These are phyloP conservation scores for Ceratobasidium sp. DNA, from an alignment of 1,284 basidiomycete species.

Conservation along the genomic window DNA sequence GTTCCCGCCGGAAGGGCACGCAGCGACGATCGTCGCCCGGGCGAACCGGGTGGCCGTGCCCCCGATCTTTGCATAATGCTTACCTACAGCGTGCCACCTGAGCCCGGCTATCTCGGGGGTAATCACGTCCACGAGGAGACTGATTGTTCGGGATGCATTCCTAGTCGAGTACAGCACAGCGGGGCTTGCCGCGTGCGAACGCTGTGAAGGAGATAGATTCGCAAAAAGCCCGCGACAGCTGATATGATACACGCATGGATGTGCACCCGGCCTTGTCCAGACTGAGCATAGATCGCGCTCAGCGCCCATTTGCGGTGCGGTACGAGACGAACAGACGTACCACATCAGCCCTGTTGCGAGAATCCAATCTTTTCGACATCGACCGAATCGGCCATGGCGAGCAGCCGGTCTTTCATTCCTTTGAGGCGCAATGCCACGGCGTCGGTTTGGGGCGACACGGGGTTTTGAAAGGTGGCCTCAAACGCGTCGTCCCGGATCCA, in stretches of 20 bases:
- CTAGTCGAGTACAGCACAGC: background rate
- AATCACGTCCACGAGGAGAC: background rate
- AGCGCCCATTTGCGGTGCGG: background rate
- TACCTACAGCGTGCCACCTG: background rate
- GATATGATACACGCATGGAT: conserved; percentile 5
- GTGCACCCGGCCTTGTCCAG: background rate
- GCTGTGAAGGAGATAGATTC: conserved; percentile 27
- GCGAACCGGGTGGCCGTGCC: background rate
- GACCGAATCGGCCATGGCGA: conserved; percentile 65
- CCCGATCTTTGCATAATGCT: conserved; percentile 2
- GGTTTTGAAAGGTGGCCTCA: conserved; percentile 57
- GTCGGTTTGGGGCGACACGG: background rate
- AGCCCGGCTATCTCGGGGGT: background rate
- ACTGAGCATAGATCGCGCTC: conserved; percentile 8
- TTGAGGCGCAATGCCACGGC: conserved; percentile 56
- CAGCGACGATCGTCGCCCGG: background rate
- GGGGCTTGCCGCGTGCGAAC: conserved; percentile 23
- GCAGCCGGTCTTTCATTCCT: conserved; percentile 70
- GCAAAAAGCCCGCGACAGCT: conserved; percentile 31
- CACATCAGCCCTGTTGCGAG: conserved; percentile 57
- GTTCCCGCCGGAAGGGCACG: conserved; percentile 11
- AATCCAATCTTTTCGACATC: conserved; percentile 63
- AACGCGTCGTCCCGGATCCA: conserved; percentile 78
- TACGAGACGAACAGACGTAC: conserved; percentile 11
- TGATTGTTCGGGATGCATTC: conserved; percentile 18